Percentiles rank a stretch among this genome's conserved stretches.
Evolutionary conservation across 108 stramenopile species (phyloP).

Genomic region (Fistulifera solaris): DNA sequence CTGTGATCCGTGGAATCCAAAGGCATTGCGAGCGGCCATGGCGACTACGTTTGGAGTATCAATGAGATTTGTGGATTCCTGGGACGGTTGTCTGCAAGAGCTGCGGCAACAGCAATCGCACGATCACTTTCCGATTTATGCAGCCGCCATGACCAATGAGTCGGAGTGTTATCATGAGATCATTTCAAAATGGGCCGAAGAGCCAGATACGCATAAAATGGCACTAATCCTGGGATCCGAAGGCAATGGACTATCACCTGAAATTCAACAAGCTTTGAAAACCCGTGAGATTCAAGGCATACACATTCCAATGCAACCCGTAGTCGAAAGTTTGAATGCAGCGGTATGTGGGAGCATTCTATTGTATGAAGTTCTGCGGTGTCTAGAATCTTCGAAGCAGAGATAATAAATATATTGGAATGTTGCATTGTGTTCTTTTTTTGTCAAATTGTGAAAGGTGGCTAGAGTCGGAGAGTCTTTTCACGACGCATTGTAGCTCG

Average conservation of each 20-base stretch:
- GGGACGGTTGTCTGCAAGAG: conserved; percentile 21
- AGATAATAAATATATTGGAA: not conserved
- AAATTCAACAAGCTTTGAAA: conserved; percentile 40
- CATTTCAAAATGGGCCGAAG: conserved; percentile 27
- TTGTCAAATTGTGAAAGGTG: no score
- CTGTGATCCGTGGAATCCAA: conserved; percentile 84
- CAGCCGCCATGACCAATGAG: conserved; percentile 50
- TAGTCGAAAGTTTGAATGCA: conserved; percentile 81
- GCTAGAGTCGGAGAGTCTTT: no score
- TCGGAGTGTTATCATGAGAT: conserved; percentile 41
- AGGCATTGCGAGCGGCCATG: conserved; percentile 74
- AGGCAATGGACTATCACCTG: conserved; percentile 52
- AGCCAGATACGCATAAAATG: not conserved
- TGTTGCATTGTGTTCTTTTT: no score
- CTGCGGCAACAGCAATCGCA: conserved; percentile 34
- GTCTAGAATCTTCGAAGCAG: conserved; percentile 9
- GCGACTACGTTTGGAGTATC: conserved; percentile 76
- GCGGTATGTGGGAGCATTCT: conserved; percentile 80
- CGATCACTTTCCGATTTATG: conserved; percentile 25
- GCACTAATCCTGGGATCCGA: conserved; percentile 79
- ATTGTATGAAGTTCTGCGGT: conserved; percentile 73
- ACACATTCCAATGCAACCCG: conserved; percentile 73
- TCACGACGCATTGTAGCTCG: no score
- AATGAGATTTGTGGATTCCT: conserved; percentile 24
- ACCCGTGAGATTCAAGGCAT: conserved; percentile 41